phyloP scores from a whole-genome alignment of 257 asterid species.

The Nicotiana otophora region DNA sequence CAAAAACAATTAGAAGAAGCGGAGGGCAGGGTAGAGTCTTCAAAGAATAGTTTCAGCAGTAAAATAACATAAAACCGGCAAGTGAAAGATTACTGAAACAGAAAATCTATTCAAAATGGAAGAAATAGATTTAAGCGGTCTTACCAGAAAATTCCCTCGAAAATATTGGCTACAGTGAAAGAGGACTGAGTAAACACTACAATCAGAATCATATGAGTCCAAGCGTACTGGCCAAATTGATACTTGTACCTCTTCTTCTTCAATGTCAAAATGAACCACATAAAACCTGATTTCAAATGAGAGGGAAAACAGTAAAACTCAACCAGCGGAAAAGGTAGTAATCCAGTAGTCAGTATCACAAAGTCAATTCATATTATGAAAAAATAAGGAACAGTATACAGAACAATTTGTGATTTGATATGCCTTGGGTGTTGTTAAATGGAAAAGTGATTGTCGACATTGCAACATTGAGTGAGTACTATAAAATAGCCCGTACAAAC shows the following conservation, averaged over 20 bases:
- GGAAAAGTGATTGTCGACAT: neutral
- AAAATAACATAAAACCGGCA: neutral
- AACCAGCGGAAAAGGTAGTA: neutral
- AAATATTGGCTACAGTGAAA: constrained; percentile 76
- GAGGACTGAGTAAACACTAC: constrained; percentile 73
- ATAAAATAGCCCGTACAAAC: constrained; percentile 30
- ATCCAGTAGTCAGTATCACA: constrained; percentile 4
- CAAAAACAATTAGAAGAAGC: neutral
- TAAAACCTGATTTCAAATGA: constrained; percentile 49
- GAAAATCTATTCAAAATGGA: neutral
- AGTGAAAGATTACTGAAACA: neutral
- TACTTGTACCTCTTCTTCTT: constrained; percentile 91
- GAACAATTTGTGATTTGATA: neutral
- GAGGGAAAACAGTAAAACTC: constrained; percentile 2
- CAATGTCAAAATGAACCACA: constrained; percentile 86
- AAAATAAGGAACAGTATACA: neutral
- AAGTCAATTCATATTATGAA: neutral
- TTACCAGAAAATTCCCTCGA: constrained; percentile 86
- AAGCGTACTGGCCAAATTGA: constrained; percentile 87
- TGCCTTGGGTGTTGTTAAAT: neutral
- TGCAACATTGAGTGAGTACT: neutral
- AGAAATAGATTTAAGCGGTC: neutral
- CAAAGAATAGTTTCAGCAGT: neutral
- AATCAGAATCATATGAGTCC: constrained; percentile 84
- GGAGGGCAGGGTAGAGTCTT: neutral